Base-by-base conservation (phyloP, 495 filamentous ascomycete genomes). In the Tuber calosporum region DNA sequence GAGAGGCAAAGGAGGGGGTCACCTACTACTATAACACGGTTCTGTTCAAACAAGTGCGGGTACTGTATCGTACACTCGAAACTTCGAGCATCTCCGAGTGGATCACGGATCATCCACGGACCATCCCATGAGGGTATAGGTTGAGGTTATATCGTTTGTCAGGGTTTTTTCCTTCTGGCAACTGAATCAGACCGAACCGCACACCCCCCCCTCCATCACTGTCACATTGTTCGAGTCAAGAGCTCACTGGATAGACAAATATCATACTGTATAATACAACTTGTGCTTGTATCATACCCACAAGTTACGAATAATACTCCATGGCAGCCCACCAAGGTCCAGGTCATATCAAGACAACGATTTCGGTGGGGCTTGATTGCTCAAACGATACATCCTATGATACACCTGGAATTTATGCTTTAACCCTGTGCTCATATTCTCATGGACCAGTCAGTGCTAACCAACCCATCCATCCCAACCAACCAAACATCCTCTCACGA, bases 61-160 rank as follows among this genome's bases (percentile, higher is more conserved):
- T n/a, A 53, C 26, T 8, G 22, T n/a, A 53, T 53, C 22, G 26
- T 62, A 30, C n/a, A 30, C 53, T 62, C 53, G 53, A 62, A 62
- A 30, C 53, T 15, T 62, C 53, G 53, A 30, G n/a, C n/a, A 62
- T 62, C 53, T 62, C 53, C 53, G 53, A 62, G 53, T 30, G 53
- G 53, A 62, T 62, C 53, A 62, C n/a, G 53, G 53, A 62, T 62
- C 53, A 62, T 62, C 53, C 53, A 62, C n/a, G 53, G 53, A 62
- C 30, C 53, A 62, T 62, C 53, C 53, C 53, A 62, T 17, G 26
- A 62, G 26, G 53, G 45, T 53, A 30, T 58, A n/a, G 48, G n/a
- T 62, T 30, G 53, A 17, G 53, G n/a, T 15, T 62, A 62, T 62
- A 62, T 30, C 1, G 53, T 15, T 62, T 17, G 26, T 58, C 48